Percentiles rank a stretch among this genome's conserved stretches.
phyloP scores from a whole-genome alignment of 768 basidiomycete species.

The Lyophyllum decastes region DNA sequence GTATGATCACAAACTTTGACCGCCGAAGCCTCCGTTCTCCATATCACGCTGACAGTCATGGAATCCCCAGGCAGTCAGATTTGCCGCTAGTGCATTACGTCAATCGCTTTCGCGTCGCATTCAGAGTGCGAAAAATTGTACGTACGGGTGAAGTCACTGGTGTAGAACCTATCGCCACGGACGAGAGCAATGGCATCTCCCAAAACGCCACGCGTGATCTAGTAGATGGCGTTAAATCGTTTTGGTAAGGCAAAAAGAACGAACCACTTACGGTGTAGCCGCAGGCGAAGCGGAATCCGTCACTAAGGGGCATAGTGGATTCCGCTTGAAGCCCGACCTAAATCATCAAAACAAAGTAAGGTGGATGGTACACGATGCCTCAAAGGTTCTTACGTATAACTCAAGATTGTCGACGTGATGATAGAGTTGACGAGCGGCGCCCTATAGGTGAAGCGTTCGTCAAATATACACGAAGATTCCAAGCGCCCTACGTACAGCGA shows the following conservation, averaged over 20 bases:
- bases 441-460: neutral
- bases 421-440: constrained; percentile 31
- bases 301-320: constrained; percentile 30
- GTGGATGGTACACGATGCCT: too few species aligned
- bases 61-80: constrained; percentile 55
- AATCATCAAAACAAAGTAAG: too few species aligned
- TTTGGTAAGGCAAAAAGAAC: neutral
- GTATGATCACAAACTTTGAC: constrained; percentile 17
- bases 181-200: constrained; percentile 55
- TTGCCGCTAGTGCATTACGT: too few species aligned
- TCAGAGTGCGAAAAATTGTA: too few species aligned
- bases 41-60: constrained; percentile 45
- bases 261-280: constrained; percentile 32
- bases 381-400: constrained; percentile 28
- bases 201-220: constrained; percentile 51
- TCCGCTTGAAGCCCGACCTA: constrained; percentile 34
- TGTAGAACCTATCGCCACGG: constrained; percentile 55
- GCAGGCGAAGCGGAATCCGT: constrained; percentile 27
- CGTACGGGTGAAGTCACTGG: constrained; percentile 50
- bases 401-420: constrained; percentile 36
- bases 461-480: neutral
- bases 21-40: constrained; percentile 29
- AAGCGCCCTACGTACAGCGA: constrained; percentile 33
- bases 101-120: too few species aligned
- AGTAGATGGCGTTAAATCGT: neutral